Evolutionary conservation across 1,284 basidiomycete species (phyloP).

Genomic region (Moesziomyces antarcticus): DNA sequence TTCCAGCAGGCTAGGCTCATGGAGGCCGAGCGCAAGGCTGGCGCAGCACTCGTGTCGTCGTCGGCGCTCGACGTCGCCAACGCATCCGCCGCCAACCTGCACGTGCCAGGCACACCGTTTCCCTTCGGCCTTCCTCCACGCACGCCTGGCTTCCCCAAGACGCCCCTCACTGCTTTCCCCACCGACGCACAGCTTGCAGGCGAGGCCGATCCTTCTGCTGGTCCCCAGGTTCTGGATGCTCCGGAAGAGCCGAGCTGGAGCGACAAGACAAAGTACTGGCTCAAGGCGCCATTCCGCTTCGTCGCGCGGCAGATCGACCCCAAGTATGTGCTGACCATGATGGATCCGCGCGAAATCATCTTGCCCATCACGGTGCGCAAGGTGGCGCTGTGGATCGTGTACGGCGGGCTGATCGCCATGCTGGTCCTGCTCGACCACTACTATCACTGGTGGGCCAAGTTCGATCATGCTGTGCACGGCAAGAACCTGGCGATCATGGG

Average conservation of each 20-base stretch:
- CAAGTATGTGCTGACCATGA: slow-evolving; percentile 28
- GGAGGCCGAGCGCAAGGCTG: slow-evolving; percentile 26
- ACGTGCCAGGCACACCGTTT: slow-evolving; percentile 6
- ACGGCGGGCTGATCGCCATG: slow-evolving; percentile 27
- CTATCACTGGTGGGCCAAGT: slow-evolving; percentile 40
- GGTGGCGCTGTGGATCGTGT: slow-evolving; percentile 28
- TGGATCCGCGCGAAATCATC: slow-evolving; percentile 32
- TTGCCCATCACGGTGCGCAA: slow-evolving; percentile 30
- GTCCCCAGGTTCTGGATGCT: slow-evolving; percentile 1
- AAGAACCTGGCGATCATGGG: slow-evolving; percentile 37
- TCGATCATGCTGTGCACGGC: slow-evolving; percentile 33
- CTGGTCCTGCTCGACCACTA: slow-evolving; percentile 31
- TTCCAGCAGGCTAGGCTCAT: slow-evolving; percentile 38
- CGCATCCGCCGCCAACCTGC: not conserved
- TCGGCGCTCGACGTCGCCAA: slow-evolving; percentile 9
- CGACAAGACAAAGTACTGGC: slow-evolving; percentile 10
- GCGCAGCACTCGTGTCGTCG: not conserved
- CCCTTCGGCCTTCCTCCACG: slow-evolving; percentile 4
- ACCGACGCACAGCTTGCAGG: slow-evolving; percentile 2
- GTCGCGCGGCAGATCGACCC: slow-evolving; percentile 22
- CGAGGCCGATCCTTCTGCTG: not conserved
- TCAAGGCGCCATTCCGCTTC: slow-evolving; percentile 13
- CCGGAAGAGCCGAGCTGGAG: slow-evolving; percentile 1
- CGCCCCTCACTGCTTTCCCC: slow-evolving; percentile 15
- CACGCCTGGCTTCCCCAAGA: slow-evolving; percentile 25